These are phyloP conservation scores for Cyberlindnera xylosilytica DNA, from an alignment of 805 yeast species.

Conservation along the genomic window DNA sequence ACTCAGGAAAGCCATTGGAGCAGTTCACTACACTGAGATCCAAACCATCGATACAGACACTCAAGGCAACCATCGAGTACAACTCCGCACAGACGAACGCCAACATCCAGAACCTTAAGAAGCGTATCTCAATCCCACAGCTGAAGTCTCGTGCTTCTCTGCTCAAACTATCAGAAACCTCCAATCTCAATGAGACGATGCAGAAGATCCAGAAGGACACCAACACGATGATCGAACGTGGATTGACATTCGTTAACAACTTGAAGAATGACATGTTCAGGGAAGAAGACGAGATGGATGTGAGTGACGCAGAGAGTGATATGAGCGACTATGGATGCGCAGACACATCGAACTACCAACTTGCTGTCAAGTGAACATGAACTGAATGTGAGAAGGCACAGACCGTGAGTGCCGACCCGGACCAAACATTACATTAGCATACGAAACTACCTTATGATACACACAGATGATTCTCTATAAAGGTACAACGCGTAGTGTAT, in stretches of 20 bases:
- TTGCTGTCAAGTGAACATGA: slow-evolving; percentile 25
- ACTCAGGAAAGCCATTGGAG: slow-evolving; percentile 3
- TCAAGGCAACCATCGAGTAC: slow-evolving; percentile 6
- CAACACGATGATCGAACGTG: slow-evolving; percentile 19
- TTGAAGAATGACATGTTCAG: slow-evolving; percentile 31
- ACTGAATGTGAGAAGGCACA: too few relatives aligned
- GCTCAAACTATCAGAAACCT: slow-evolving; percentile 6
- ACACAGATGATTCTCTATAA: background rate
- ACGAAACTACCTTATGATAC: background rate
- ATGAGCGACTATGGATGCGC: slow-evolving; percentile 25
- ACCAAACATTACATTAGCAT: too few relatives aligned
- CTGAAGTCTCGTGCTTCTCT: slow-evolving; percentile 10
- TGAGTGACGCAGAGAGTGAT: slow-evolving; percentile 11
- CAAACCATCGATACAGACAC: slow-evolving; percentile 16
- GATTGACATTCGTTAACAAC: slow-evolving; percentile 20
- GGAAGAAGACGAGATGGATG: slow-evolving; percentile 28
- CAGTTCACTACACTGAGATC: slow-evolving; percentile 10
- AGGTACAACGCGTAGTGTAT: too few relatives aligned
- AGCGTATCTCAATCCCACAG: slow-evolving; percentile 23
- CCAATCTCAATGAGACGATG: slow-evolving; percentile 10
- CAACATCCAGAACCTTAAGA: slow-evolving; percentile 22
- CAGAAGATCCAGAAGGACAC: slow-evolving; percentile 26
- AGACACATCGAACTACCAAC: slow-evolving; percentile 25
- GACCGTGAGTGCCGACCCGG: too few relatives aligned
- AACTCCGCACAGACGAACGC: slow-evolving; percentile 9